Percentiles rank a stretch among this genome's conserved stretches.
These are phyloP conservation scores for Orbilia brochopaga DNA, from an alignment of 2,329 filamentous ascomycete species.

Conservation along the genomic window DNA sequence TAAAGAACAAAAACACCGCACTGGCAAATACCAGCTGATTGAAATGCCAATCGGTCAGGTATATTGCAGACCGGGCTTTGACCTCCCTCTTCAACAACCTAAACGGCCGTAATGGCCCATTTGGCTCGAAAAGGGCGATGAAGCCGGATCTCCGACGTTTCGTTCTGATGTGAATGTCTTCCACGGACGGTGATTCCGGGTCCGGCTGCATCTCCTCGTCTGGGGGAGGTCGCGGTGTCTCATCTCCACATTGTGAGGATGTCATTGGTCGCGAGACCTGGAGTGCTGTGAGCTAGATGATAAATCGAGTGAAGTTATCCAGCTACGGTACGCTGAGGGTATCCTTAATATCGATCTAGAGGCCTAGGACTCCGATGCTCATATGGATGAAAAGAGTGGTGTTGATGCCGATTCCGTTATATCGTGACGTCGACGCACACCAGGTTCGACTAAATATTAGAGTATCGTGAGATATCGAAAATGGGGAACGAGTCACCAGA, in stretches of 20 bases:
- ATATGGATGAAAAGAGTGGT: too few relatives aligned
- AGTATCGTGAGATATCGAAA: too few relatives aligned
- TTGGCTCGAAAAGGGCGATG: slow-evolving; percentile 27
- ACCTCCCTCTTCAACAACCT: slow-evolving; percentile 53
- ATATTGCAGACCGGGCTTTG: slow-evolving; percentile 42
- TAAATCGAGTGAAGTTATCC: neutral
- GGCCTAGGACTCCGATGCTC: too few relatives aligned
- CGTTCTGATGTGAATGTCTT: neutral
- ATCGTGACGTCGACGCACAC: too few relatives aligned
- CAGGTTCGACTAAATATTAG: too few relatives aligned
- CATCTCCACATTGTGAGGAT: slow-evolving; percentile 43
- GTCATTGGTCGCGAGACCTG: slow-evolving; percentile 9
- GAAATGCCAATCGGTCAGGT: slow-evolving; percentile 60
- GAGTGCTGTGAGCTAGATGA: neutral
- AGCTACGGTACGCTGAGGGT: neutral
- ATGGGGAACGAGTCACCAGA: too few relatives aligned
- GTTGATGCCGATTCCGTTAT: too few relatives aligned
- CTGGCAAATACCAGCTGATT: slow-evolving; percentile 70
- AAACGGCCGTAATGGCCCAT: slow-evolving; percentile 51
- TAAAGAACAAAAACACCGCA: slow-evolving; percentile 71
- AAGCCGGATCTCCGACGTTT: slow-evolving; percentile 7
- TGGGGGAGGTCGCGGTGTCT: slow-evolving; percentile 22
- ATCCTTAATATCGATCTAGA: neutral
- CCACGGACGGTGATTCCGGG: neutral
- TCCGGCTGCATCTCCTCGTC: slow-evolving; percentile 47